These are phyloP conservation scores for Elsinoe perseae DNA, from an alignment of 2,329 filamentous ascomycete species.

Conservation along the genomic window DNA sequence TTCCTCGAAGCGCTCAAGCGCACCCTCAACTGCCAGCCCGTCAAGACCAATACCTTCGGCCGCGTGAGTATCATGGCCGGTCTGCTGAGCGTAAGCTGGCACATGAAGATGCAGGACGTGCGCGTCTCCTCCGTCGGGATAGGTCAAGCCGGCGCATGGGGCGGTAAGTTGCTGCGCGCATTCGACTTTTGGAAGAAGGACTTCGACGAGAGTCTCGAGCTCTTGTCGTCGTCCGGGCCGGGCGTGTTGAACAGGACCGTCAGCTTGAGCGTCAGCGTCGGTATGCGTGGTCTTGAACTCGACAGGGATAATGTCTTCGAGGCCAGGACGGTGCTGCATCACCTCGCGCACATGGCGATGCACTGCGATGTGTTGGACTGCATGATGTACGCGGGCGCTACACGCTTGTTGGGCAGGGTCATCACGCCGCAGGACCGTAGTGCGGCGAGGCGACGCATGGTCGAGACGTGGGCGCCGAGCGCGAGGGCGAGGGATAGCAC, in stretches of 20 bases:
- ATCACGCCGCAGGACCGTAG: slow-evolving; percentile 77
- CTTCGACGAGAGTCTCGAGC: slow-evolving; percentile 67
- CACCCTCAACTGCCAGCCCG: slow-evolving; percentile 75
- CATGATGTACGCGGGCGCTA: slow-evolving; percentile 88
- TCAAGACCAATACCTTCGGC: slow-evolving; percentile 88
- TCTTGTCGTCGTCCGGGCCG: slow-evolving; percentile 29
- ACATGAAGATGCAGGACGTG: slow-evolving; percentile 92
- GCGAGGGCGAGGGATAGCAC: slow-evolving; percentile 84
- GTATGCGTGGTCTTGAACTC: no score
- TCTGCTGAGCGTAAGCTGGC: slow-evolving; percentile 87
- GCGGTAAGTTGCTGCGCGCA: slow-evolving; percentile 71
- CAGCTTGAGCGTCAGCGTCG: slow-evolving; percentile 7
- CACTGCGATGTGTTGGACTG: slow-evolving; percentile 96
- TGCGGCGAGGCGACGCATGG: slow-evolving; percentile 74
- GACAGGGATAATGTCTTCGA: slow-evolving; percentile 71
- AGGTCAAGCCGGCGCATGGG: slow-evolving; percentile 86
- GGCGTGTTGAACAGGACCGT: neutral
- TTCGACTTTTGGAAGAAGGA: slow-evolving; percentile 92
- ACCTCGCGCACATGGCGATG: slow-evolving; percentile 95
- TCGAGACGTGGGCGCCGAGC: slow-evolving; percentile 79
- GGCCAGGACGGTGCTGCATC: slow-evolving; percentile 80
- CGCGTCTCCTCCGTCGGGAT: slow-evolving; percentile 83
- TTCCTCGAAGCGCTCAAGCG: slow-evolving; percentile 88
- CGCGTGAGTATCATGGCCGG: slow-evolving; percentile 91
- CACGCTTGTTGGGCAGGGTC: slow-evolving; percentile 72